Evolutionary conservation across 805 yeast genomes (phyloP), one percentile per base, ranked within the genome.

Genomic region (Hanseniaspora nectarophila): DNA sequence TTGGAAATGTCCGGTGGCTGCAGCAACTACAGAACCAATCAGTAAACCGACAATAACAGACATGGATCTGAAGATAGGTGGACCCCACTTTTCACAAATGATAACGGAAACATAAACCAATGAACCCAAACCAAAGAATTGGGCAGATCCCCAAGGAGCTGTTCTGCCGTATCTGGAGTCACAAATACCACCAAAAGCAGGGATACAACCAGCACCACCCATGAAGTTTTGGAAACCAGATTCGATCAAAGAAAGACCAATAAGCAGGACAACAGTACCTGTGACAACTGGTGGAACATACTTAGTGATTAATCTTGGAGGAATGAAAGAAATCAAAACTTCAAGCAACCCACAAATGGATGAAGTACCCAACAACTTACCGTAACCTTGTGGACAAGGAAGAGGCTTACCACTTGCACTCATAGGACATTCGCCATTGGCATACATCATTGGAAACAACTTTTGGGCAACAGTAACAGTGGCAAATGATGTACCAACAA

Each of bases 11-110:
- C 89, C 89, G 65, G 84, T 76, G 8, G 90, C 95, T 55, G 94
- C 95, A 34, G 92, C 95, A 45, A 88, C 92, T 56, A 88, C 84
- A 71, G 95, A 87, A 31, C 96, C 95, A 34, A 85, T 79, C 26
- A 89, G 68, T 54, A 88, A 71, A 34, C 96, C 96, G 37, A 81
- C 69, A 59, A 88, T 84, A 48, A 88, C 95, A 1, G 96, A 92
- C 74, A 95, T 87, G 1, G 95, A 84, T 63, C 84, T 86, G 92
- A 88, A 84, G 61, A 88, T 83, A 52, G 97, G 97, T 20, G 96
- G 79, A 26, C 97, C 97, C 75, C 83, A 88, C 63, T 79, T 78
- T 66, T 89, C 96, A 61, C 83, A 76, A 31, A 86, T 51, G 53
- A 88, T 73, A 61, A 89, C 86, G 5, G 85, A 71, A 26, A 78